Percentiles rank a stretch among this genome's conserved stretches.
Evolutionary conservation across 345 rosid genomes (phyloP).

Genomic region (Eucalyptus polybractea): DNA sequence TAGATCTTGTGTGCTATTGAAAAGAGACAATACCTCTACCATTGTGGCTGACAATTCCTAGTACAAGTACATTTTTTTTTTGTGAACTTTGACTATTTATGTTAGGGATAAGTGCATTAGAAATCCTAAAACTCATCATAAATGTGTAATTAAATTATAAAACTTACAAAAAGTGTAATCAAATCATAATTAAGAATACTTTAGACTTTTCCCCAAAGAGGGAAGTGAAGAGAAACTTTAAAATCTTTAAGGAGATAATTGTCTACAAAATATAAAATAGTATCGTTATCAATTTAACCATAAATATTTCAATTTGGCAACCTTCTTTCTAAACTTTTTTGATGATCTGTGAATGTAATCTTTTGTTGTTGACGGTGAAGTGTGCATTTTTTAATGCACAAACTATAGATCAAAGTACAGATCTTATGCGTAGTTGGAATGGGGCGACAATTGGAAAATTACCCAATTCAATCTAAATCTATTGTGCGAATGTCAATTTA

Average conservation of each 20-base stretch:
- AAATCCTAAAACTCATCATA: too few relatives aligned
- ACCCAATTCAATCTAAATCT: not conserved
- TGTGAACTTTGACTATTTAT: not conserved
- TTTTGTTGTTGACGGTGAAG: rapidly evolving
- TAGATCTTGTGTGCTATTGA: not conserved
- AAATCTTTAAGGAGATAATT: not conserved
- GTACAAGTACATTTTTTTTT: not conserved
- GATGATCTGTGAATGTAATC: too few relatives aligned
- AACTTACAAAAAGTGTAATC: too few relatives aligned
- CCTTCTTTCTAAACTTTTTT: too few relatives aligned
- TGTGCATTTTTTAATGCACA: not conserved
- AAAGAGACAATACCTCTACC: rapidly evolving
- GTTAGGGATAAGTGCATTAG: rapidly evolving
- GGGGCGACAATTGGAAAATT: not conserved
- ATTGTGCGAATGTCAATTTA: not conserved
- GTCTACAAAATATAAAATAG: too few relatives aligned
- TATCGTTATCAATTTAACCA: too few relatives aligned
- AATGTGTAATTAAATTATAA: too few relatives aligned
- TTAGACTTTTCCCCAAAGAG: rapidly evolving
- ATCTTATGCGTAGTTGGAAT: not conserved
- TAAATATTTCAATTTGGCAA: not conserved
- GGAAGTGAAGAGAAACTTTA: not conserved
- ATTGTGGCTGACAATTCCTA: rapidly evolving
- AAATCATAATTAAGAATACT: too few relatives aligned
- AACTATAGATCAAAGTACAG: not conserved